Evolutionary conservation across 2,329 filamentous ascomycete species (phyloP).

Genomic region (Nothophaeocryptopus gaeumannii): DNA sequence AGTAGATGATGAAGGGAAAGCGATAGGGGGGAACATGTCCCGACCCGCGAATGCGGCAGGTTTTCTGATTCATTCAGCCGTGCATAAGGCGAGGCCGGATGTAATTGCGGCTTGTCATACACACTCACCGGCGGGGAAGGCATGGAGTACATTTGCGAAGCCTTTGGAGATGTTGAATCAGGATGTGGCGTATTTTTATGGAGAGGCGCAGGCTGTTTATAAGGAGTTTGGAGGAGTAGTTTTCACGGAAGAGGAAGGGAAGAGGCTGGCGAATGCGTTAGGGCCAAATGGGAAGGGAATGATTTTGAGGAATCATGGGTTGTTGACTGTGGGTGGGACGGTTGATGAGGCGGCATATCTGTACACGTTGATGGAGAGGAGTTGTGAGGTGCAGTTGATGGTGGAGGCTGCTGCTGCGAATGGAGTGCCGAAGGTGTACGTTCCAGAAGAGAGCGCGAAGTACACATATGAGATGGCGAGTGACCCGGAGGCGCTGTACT

Average conservation of each 20-base stretch:
- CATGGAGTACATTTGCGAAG: conserved; percentile 64
- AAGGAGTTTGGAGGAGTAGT: conserved; percentile 62
- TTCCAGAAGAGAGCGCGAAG: conserved; percentile 55
- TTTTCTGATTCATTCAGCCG: conserved; percentile 66
- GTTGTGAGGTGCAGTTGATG: conserved; percentile 65
- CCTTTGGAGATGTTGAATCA: conserved; percentile 70
- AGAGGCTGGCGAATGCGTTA: conserved; percentile 61
- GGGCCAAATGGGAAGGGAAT: conserved; percentile 60
- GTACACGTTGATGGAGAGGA: conserved; percentile 66
- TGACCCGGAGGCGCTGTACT: conserved; percentile 51
- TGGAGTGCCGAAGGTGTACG: conserved; percentile 51
- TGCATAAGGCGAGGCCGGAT: conserved; percentile 65
- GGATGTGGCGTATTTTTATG: conserved; percentile 64
- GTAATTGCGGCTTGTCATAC: conserved; percentile 70
- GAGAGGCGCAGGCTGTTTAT: conserved; percentile 63
- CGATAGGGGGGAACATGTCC: conserved; percentile 61
- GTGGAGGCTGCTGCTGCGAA: conserved; percentile 64
- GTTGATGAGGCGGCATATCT: conserved; percentile 73
- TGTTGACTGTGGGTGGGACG: conserved; percentile 67
- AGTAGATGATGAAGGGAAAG: conserved; percentile 60
- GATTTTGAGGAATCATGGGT: conserved; percentile 69
- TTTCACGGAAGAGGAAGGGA: conserved; percentile 61
- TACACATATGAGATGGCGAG: conserved; percentile 52
- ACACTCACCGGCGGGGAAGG: conserved; percentile 64
- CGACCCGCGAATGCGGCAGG: conserved; percentile 65